Base-by-base conservation (phyloP, 331 rosid genomes). In the Cucumis variabilis region DNA sequence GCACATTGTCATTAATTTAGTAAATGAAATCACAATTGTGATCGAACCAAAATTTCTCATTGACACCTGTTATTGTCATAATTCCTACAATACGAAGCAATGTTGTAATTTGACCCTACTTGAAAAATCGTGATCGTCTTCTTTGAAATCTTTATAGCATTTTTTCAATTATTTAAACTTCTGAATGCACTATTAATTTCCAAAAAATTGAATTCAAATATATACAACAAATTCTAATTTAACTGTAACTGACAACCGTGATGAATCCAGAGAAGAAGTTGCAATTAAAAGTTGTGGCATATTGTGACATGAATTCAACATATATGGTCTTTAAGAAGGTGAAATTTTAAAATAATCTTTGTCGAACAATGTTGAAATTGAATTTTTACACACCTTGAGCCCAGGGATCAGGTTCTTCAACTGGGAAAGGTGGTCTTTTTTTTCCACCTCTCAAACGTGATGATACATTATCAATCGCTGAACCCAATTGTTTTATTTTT, bases 401-500 rank as follows among this genome's bases (percentile, higher is more conserved):
- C 89, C 93, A 98, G 37, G 98, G 96, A 88, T 97, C 99, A 28
- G 11, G 90, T 92, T 93, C 94, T 92, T 93, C 94, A 65, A 90
- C 75, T 53, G 91, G 92, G 55, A 87, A 88, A 13, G 55, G 27
- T 28, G 98, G 94, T n/a, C 80, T 88, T 20, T 88, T 95, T 50
- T 91, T 97, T 89, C 96, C 95, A 75, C 98, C 99, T 92, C 98
- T 95, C 92, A 95, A 91, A 83, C 98, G 98, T 20, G 98, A 95
- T 86, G 98, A 95, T 70, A 97, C 97, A 51, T 97, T 97, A 90
- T 97, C 99, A 79, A 97, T 97, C 88, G 99, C 98, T 19, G 98
- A 94, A 87, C 94, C 94, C 84, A 97, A 95, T 90, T 95, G 99
- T 85, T 96, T 37, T 87, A 97, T 95, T 90, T 97, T 97, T 83